These are phyloP conservation scores for Phytomonas sp. DNA, from an alignment of 208 protist species.

Conservation along the genomic window DNA sequence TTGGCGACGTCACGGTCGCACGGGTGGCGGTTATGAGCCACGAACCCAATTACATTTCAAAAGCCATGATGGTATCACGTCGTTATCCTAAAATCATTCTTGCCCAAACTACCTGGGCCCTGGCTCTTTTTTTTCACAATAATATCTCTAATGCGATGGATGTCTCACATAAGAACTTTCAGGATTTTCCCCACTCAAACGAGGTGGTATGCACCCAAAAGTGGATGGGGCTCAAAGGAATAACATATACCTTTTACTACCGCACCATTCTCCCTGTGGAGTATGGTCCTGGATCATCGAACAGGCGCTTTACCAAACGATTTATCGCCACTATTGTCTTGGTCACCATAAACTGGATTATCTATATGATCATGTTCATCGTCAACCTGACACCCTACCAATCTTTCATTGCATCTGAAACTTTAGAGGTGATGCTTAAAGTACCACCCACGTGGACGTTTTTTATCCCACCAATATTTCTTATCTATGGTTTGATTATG, in stretches of 20 bases:
- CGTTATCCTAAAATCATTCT: conserved; percentile 50
- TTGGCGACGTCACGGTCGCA: conserved; percentile 30
- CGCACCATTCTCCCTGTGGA: conserved; percentile 41
- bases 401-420: background rate
- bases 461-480: conserved; percentile 42
- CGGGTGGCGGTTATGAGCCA: conserved; percentile 23
- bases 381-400: conserved; percentile 27
- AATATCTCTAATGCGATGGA: conserved; percentile 66
- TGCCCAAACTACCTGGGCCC: conserved; percentile 59
- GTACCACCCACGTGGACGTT: conserved; percentile 42
- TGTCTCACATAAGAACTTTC: conserved; percentile 43
- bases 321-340: conserved; percentile 38
- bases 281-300: conserved; percentile 32
- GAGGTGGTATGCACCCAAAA: conserved; percentile 27
- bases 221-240: background rate
- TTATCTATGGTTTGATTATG: conserved; percentile 45
- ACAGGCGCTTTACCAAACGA: conserved; percentile 40
- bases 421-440: conserved; percentile 36
- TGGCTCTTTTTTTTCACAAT: conserved; percentile 55
- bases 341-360: conserved; percentile 28
- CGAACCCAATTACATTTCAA: conserved; percentile 32
- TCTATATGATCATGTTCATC: conserved; percentile 31
- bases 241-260: conserved; percentile 62
- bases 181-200: conserved; percentile 59
- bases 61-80: conserved; percentile 40